Base-by-base conservation (phyloP, 2,329 filamentous ascomycete genomes). In the Hymenotorrendiella dingleyae region DNA sequence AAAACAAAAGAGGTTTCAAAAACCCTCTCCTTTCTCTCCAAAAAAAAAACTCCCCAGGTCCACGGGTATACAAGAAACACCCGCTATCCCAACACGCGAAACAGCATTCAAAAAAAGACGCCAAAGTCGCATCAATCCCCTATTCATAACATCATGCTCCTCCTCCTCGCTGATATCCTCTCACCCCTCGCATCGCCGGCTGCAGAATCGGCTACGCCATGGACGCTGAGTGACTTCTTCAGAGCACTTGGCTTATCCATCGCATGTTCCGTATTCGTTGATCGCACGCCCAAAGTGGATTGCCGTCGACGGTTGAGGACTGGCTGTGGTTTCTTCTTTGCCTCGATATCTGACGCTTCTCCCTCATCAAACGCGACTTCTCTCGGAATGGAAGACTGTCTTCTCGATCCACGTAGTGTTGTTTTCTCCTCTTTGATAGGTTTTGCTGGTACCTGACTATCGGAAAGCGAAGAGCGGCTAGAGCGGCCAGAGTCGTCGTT, bases 131-230 rank as follows among this genome's bases (percentile, higher is more conserved):
- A n/a, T n/a, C n/a, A n/a, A n/a, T n/a, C n/a, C n/a, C n/a, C n/a
- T 37, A 45, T 51, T 61, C 55, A 62, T 60, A 61, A 48, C 59
- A 63, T 62, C 60, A 61, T 63, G 39, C 60, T 63, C 46, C 57
- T 54, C 39, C 60, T 58, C 32, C 60, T 50, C 34, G 52, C 53
- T 11, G 54, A 49, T 11, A 60, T 50, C 23, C 60, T 53, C 17
- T 60, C 58, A 35, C 47, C 49, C 40, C 58, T 55, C n/a, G 53
- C 46, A 7, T 43, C 49, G 19, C 23, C 37, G 20, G 26, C 23
- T 26, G 28, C 43, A n/a, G 47, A 11, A 6, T 50, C 54, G 16
- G 43, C 41, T 23, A 54, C 47, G 27, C 54, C 54, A 2, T 38
- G 36, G 6, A 50, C 17, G 10, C 28, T 43, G 2, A 22, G 20